phyloP scores from a whole-genome alignment of 306 rosid genomes.

The Acacia confusa region DNA sequence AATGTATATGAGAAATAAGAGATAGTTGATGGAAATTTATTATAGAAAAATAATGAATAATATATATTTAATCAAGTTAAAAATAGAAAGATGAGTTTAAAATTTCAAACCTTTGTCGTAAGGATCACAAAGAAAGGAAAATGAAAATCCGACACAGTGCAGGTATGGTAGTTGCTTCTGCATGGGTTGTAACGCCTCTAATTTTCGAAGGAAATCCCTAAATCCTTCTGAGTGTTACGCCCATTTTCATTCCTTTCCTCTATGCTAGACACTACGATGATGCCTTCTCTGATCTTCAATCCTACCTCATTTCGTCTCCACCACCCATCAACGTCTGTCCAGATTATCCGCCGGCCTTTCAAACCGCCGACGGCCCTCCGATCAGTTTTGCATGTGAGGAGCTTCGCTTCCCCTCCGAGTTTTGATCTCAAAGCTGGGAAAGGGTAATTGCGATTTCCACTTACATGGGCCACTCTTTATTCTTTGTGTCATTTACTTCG shows the following conservation, averaged over 20 bases:
- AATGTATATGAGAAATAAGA: too few relatives aligned
- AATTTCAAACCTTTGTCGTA: too few relatives aligned
- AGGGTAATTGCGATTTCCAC: conserved; percentile 48
- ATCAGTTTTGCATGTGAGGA: conserved; percentile 31
- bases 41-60: too few relatives aligned
- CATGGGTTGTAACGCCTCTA: conserved; percentile 28
- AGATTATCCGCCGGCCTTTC: conserved; percentile 25
- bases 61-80: too few relatives aligned
- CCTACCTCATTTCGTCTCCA: conserved; percentile 29
- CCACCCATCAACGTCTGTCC: conserved; percentile 31
- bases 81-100: too few relatives aligned
- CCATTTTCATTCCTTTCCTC: conserved; percentile 36
- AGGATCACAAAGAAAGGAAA: too few relatives aligned
- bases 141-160: not conserved
- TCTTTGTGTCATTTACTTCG: not conserved
- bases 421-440: conserved; percentile 51
- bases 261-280: not conserved
- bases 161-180: not conserved
- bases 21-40: too few relatives aligned
- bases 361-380: conserved; percentile 38
- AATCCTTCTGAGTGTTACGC: conserved; percentile 30
- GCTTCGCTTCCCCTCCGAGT: conserved; percentile 27
- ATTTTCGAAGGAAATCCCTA: not conserved
- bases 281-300: conserved; percentile 28
- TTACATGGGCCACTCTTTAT: not conserved